Percentiles rank a stretch among this genome's conserved stretches.
These are phyloP conservation scores for Neofusicoccum kwambonambiense DNA, from an alignment of 2,329 filamentous ascomycete genomes.

Conservation along the genomic window DNA sequence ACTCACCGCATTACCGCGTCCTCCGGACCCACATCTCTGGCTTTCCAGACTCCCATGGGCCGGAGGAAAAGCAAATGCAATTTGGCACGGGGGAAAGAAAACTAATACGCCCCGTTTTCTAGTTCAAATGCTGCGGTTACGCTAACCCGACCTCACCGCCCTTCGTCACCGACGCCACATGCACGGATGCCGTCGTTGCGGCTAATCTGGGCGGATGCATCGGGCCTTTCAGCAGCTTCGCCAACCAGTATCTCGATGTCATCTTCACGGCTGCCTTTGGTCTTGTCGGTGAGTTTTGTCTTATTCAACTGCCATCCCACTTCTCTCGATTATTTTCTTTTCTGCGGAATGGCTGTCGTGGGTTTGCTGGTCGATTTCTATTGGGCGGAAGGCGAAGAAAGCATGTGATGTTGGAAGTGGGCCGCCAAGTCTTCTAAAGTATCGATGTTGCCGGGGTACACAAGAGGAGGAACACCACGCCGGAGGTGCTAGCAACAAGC, in stretches of 20 bases:
- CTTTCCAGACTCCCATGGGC: slow-evolving; percentile 2
- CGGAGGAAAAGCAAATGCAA: not conserved
- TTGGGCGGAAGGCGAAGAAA: not conserved
- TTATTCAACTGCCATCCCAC: not conserved
- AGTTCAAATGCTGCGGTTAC: slow-evolving; percentile 83
- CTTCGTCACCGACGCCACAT: slow-evolving; percentile 68
- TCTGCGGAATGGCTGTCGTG: not conserved
- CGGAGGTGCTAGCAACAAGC: not conserved
- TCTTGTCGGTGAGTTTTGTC: slow-evolving; percentile 60
- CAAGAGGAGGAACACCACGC: not conserved
- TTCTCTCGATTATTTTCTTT: too few relatives aligned
- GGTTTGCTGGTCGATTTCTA: not conserved
- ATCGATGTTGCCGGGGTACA: not conserved
- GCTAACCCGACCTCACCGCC: slow-evolving; percentile 65
- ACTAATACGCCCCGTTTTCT: slow-evolving; percentile 20
- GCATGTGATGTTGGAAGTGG: not conserved
- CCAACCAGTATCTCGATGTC: slow-evolving; percentile 69
- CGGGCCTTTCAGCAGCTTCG: slow-evolving; percentile 63
- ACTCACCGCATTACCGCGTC: not conserved
- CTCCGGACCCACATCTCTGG: not conserved
- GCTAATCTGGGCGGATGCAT: slow-evolving; percentile 70
- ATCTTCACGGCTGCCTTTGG: slow-evolving; percentile 80
- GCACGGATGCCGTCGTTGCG: slow-evolving; percentile 68
- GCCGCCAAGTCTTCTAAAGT: not conserved
- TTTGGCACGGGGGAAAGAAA: not conserved